Conservation (phyloP, 352 stramenopile species). For the Pythium biforme region DNA sequence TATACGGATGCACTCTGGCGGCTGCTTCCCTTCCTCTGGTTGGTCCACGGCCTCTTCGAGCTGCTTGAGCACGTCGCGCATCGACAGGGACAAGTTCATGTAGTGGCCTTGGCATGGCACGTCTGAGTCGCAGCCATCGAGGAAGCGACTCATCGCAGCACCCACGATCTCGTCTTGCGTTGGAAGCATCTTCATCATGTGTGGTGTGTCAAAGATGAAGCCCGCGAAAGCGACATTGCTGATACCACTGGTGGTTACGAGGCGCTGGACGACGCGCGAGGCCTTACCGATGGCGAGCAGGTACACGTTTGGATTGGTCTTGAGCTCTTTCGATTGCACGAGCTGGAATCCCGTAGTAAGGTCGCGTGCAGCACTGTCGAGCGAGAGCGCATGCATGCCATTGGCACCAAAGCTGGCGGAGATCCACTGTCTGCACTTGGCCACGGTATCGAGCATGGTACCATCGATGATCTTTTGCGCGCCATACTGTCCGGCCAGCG, state of each 20-base stretch:
- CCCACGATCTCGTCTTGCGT: constrained; percentile 6
- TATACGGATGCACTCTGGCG: not conserved
- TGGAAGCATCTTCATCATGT: constrained; percentile 14
- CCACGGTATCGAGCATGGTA: not conserved
- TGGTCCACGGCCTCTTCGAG: not conserved
- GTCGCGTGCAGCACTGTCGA: constrained; percentile 6
- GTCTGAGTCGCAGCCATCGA: constrained; percentile 10
- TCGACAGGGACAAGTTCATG: constrained; percentile 6
- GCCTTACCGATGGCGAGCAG: not conserved
- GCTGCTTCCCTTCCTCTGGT: too few relatives aligned
- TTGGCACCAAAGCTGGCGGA: not conserved
- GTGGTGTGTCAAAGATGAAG: constrained; percentile 17
- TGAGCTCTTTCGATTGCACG: not conserved
- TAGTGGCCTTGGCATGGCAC: constrained; percentile 1
- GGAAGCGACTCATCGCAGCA: not conserved
- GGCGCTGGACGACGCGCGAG: not conserved
- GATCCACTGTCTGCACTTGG: not conserved
- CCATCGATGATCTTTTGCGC: not conserved
- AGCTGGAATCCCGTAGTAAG: not conserved
- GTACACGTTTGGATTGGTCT: constrained; percentile 10
- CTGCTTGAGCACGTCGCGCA: constrained; percentile 5
- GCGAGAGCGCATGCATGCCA: not conserved
- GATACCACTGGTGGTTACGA: not conserved
- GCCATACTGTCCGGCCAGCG: not conserved
- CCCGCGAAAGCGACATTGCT: not conserved